Conservation (phyloP, 192 early-diverging fungal genomes). For the Coemansia sp. region DNA sequence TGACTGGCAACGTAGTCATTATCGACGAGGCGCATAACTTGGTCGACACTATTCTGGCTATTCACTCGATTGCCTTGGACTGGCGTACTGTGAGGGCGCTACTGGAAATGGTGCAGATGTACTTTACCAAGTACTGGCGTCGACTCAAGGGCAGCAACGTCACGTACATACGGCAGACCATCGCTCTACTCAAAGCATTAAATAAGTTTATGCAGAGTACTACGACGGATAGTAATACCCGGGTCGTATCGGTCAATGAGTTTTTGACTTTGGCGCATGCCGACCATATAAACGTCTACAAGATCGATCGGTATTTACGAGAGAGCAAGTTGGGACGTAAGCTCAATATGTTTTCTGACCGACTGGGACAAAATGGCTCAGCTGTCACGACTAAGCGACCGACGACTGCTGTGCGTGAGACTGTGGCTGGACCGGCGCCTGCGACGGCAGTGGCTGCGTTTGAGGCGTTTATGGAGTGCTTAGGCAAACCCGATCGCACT, state of each 20-base stretch:
- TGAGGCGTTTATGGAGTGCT: conserved; percentile 46
- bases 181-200: no score
- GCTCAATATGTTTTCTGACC: conserved; percentile 55
- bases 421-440: conserved; percentile 8
- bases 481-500: conserved; percentile 32
- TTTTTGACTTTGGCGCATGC: conserved; percentile 69
- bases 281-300: conserved; percentile 85
- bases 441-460: conserved; percentile 36
- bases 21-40: no score
- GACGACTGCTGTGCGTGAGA: neutral
- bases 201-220: no score
- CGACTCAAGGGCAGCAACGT: no score
- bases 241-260: conserved; percentile 64
- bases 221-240: neutral
- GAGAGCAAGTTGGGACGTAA: conserved; percentile 67
- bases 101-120: no score
- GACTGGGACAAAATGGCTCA: neutral
- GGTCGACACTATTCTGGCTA: no score
- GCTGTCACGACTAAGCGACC: neutral
- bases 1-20: no score
- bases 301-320: conserved; percentile 69
- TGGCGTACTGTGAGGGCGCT: no score
- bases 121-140: no score
- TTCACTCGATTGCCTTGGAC: no score
- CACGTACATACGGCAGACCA: no score